Evolutionary conservation across 2,329 filamentous ascomycete species (phyloP).

Genomic region (Xylariomycetidae sp.): DNA sequence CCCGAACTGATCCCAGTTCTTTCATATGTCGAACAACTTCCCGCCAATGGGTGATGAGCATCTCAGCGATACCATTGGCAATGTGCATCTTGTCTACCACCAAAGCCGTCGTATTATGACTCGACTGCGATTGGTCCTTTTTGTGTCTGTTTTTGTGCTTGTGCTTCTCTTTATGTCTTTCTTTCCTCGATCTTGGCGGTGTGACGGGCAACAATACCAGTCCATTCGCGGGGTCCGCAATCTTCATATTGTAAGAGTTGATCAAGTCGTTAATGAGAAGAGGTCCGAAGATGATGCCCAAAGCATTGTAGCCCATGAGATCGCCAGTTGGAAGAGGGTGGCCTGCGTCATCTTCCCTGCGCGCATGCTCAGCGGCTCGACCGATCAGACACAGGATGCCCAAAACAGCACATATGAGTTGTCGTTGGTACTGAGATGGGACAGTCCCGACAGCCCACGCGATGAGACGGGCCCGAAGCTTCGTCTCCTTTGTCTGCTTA

Average conservation of each 20-base stretch:
- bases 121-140: constrained; percentile 7
- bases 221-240: constrained; percentile 35
- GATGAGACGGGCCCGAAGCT: constrained; percentile 57
- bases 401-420: constrained; percentile 62
- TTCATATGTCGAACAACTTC: constrained; percentile 57
- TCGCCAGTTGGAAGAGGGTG: constrained; percentile 49
- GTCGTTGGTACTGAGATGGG: constrained; percentile 53
- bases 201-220: constrained; percentile 37
- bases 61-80: constrained; percentile 55
- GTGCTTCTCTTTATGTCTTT: constrained; percentile 26
- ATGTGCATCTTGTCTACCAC: constrained; percentile 50
- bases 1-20: constrained; percentile 33
- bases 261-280: constrained; percentile 54
- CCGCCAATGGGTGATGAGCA: constrained; percentile 61
- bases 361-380: constrained; percentile 46
- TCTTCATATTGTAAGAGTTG: constrained; percentile 42
- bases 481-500: constrained; percentile 46
- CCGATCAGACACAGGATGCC: constrained; percentile 58
- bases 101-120: constrained; percentile 13
- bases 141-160: constrained; percentile 14
- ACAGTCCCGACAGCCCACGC: constrained; percentile 56
- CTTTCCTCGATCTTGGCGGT: constrained; percentile 37
- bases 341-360: constrained; percentile 45
- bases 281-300: constrained; percentile 61
- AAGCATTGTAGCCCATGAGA: constrained; percentile 57